Evolutionary conservation across 495 filamentous ascomycete genomes (phyloP).

Genomic region (Aspergillus olivimuriae): DNA sequence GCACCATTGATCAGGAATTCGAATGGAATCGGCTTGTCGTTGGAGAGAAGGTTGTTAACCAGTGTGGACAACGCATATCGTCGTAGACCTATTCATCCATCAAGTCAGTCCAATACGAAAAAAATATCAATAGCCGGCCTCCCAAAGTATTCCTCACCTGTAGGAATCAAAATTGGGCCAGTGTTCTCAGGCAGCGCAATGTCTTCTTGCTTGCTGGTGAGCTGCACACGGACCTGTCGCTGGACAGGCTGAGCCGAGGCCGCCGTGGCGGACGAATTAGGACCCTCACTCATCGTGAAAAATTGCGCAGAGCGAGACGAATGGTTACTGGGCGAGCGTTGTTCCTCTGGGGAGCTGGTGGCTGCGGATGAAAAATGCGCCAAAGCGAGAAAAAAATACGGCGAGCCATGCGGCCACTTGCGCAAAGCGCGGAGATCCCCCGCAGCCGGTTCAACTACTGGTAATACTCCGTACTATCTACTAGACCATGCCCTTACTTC

Average conservation of each 20-base stretch:
- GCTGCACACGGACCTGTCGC: conserved; percentile 55
- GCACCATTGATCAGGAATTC: conserved; percentile 92
- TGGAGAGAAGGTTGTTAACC: conserved; percentile 84
- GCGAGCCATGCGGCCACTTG: conserved; percentile 38
- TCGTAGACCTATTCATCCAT: conserved; percentile 70
- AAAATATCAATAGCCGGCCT: conserved; percentile 7
- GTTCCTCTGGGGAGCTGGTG: conserved; percentile 15
- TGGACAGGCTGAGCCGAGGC: conserved; percentile 26
- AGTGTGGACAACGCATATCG: conserved; percentile 88
- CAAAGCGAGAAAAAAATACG: conserved; percentile 38
- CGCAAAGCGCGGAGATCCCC: conserved; percentile 36
- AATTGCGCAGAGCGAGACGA: conserved; percentile 10
- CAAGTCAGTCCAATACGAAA: too few relatives aligned
- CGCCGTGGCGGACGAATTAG: conserved; percentile 13
- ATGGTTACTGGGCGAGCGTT: neutral
- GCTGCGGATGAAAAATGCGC: conserved; percentile 24
- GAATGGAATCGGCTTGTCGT: conserved; percentile 75
- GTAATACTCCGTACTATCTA: neutral
- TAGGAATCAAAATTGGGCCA: conserved; percentile 58
- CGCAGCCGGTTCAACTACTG: too few relatives aligned
- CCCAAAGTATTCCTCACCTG: conserved; percentile 38
- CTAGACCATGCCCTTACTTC: neutral
- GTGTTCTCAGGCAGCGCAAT: conserved; percentile 55
- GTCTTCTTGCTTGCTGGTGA: conserved; percentile 52
- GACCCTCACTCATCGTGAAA: conserved; percentile 27